phyloP scores from a whole-genome alignment of 768 basidiomycete genomes.

The Suillus subalutaceus region DNA sequence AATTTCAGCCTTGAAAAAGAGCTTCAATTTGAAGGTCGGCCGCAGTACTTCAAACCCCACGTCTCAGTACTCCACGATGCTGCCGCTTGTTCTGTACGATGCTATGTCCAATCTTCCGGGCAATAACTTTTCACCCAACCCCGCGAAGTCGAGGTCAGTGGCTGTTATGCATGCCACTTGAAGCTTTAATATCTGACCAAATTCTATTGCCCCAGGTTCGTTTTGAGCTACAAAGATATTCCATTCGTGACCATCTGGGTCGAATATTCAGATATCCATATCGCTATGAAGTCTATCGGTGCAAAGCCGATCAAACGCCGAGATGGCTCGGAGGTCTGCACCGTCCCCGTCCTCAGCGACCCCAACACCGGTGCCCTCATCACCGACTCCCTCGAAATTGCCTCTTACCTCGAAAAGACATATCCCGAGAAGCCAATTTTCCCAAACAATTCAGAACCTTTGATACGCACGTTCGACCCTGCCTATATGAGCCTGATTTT shows the following conservation, averaged over 20 bases:
- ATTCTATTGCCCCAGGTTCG: conserved; percentile 25
- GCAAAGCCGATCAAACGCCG: conserved; percentile 20
- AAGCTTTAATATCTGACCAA: background rate
- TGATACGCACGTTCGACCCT: conserved; percentile 26
- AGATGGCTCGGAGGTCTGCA: conserved; percentile 30
- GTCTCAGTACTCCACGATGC: conserved; percentile 15
- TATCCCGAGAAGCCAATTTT: conserved; percentile 36
- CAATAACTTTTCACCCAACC: conserved; percentile 39
- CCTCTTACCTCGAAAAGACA: conserved; percentile 38
- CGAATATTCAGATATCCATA: conserved; percentile 37
- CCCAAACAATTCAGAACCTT: conserved; percentile 24
- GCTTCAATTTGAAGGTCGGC: background rate
- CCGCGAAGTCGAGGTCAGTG: conserved; percentile 40
- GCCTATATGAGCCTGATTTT: background rate
- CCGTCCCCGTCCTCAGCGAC: conserved; percentile 39
- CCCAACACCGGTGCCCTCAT: conserved; percentile 31
- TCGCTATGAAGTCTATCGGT: conserved; percentile 29
- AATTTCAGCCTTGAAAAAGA: background rate
- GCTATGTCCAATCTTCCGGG: conserved; percentile 34
- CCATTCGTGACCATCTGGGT: conserved; percentile 38
- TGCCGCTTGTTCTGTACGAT: conserved; percentile 39
- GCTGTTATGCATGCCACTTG: background rate
- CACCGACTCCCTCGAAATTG: conserved; percentile 36
- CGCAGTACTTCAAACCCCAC: background rate
- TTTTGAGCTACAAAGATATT: conserved; percentile 36